Evolutionary conservation across 768 basidiomycete species (phyloP).

Genomic region (Terana coerulea): DNA sequence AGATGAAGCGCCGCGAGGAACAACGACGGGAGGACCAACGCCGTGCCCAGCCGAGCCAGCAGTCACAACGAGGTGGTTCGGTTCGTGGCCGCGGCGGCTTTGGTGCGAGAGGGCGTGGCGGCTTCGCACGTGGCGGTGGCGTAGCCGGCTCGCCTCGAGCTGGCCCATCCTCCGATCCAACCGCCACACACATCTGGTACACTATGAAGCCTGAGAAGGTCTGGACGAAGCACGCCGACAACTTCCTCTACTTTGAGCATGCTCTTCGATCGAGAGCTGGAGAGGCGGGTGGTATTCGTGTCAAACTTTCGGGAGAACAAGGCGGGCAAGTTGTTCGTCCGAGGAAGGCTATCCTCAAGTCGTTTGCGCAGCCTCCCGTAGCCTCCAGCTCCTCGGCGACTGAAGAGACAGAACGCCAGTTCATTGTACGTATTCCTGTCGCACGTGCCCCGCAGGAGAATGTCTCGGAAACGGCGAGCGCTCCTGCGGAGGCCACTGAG

Average conservation of each 20-base stretch:
- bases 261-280: slow-evolving; percentile 56
- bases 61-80: slow-evolving; percentile 31
- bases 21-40: slow-evolving; percentile 33
- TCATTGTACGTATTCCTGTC: slow-evolving; percentile 53
- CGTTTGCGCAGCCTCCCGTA: slow-evolving; percentile 7
- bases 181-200: slow-evolving; percentile 56
- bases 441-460: slow-evolving; percentile 30
- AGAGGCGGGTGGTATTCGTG: slow-evolving; percentile 49
- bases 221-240: slow-evolving; percentile 84
- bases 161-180: slow-evolving; percentile 24
- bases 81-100: slow-evolving; percentile 48
- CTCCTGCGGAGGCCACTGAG: no score
- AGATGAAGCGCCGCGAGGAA: slow-evolving; percentile 77
- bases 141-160: slow-evolving; percentile 32
- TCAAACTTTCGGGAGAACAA: slow-evolving; percentile 56
- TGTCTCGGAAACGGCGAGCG: slow-evolving; percentile 21
- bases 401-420: slow-evolving; percentile 43
- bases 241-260: slow-evolving; percentile 64
- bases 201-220: slow-evolving; percentile 72
- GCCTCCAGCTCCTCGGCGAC: slow-evolving; percentile 18
- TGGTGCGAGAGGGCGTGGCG: slow-evolving; percentile 41
- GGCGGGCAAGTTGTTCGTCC: slow-evolving; percentile 41
- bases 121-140: slow-evolving; percentile 30
- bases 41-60: slow-evolving; percentile 34
- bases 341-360: slow-evolving; percentile 16